Conservation (phyloP, 805 yeast species). For the Candida anglica region DNA sequence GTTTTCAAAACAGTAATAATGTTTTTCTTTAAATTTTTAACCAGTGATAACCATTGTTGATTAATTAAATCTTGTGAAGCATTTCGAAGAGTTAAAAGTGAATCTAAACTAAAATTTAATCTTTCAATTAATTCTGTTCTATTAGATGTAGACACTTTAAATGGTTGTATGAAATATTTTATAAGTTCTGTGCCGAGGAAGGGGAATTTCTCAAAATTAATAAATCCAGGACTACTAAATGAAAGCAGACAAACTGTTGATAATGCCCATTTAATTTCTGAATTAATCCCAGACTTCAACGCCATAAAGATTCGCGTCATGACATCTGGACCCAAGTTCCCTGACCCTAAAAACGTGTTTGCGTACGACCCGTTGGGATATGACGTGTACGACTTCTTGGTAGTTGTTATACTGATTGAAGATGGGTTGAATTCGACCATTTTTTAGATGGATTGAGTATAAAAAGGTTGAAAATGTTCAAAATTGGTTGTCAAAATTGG, state of each 20-base stretch:
- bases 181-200: constrained; percentile 40
- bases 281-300: constrained; percentile 56
- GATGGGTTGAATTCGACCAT: constrained; percentile 1
- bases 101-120: constrained; percentile 22
- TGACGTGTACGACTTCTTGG: constrained; percentile 5
- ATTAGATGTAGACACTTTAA: constrained; percentile 17
- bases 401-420: constrained; percentile 2
- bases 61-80: constrained; percentile 78
- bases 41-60: constrained; percentile 69
- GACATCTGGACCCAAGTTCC: constrained; percentile 57
- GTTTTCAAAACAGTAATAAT: constrained; percentile 43
- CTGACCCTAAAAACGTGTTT: constrained; percentile 14
- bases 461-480: no score
- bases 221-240: constrained; percentile 46
- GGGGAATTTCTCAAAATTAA: constrained; percentile 42
- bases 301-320: constrained; percentile 68
- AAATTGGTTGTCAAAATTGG: no score
- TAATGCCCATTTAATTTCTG: constrained; percentile 72
- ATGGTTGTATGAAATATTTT: constrained; percentile 32
- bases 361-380: neutral
- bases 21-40: constrained; percentile 42
- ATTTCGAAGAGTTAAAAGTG: constrained; percentile 72
- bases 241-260: constrained; percentile 48
- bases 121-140: constrained; percentile 10
- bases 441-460: no score